A percentile compares a stretch with the other conserved stretches of the same genome.
These are phyloP conservation scores for Vaccinium myrtillus DNA, from an alignment of 148 eudicot genomes.

Conservation along the genomic window DNA sequence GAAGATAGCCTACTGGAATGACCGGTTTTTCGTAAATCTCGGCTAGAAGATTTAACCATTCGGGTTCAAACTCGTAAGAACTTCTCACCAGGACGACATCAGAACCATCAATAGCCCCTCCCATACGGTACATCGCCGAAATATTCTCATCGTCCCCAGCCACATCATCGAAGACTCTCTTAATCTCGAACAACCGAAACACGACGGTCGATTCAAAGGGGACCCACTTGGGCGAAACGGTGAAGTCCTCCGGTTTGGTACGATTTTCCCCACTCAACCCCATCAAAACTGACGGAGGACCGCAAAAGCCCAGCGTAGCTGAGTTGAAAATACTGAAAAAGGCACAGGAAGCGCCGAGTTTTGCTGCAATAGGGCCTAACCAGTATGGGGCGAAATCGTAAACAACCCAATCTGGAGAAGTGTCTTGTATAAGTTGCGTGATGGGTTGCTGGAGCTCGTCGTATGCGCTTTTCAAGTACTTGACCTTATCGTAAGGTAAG, in stretches of 20 bases:
- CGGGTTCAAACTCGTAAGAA: slow-evolving; percentile 39
- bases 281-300: slow-evolving; percentile 24
- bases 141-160: slow-evolving; percentile 16
- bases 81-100: slow-evolving; percentile 33
- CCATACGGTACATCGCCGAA: slow-evolving; percentile 19
- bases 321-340: slow-evolving; percentile 27
- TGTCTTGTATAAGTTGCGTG: slow-evolving; percentile 19
- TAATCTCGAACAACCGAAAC: slow-evolving; percentile 23
- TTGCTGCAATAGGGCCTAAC: slow-evolving; percentile 36
- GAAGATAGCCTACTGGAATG: slow-evolving; percentile 16
- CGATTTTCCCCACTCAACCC: slow-evolving; percentile 9
- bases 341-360: slow-evolving; percentile 16
- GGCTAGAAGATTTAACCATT: slow-evolving; percentile 30
- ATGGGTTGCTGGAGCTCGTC: slow-evolving; percentile 29
- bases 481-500: slow-evolving; percentile 25
- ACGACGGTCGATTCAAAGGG: slow-evolving; percentile 25
- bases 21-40: slow-evolving; percentile 16
- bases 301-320: slow-evolving; percentile 13
- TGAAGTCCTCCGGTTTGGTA: slow-evolving; percentile 31
- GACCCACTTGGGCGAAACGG: slow-evolving; percentile 30
- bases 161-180: neutral
- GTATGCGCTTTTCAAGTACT: slow-evolving; percentile 36
- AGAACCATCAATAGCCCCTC: slow-evolving; percentile 26
- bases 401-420: slow-evolving; percentile 36
- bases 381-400: slow-evolving; percentile 20